Conservation (phyloP, 805 yeast species). For the Yarrowia sp. region DNA sequence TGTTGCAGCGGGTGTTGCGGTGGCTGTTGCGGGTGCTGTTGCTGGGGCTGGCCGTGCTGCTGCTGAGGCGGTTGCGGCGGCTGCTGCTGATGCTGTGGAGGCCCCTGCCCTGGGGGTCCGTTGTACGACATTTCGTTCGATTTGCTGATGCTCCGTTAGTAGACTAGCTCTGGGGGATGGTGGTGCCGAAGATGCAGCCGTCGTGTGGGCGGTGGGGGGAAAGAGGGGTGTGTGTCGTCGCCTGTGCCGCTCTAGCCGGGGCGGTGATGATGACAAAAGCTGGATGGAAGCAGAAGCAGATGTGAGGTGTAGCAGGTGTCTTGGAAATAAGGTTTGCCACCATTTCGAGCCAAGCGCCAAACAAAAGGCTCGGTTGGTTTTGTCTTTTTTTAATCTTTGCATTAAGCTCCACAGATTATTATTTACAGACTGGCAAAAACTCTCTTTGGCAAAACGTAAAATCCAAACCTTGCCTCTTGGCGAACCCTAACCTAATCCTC, state of each 20-base stretch:
- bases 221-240: background rate
- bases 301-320: constrained; percentile 18
- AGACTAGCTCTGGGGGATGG: background rate
- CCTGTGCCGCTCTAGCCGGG: constrained; percentile 23
- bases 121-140: constrained; percentile 1
- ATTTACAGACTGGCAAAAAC: constrained; percentile 3
- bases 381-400: constrained; percentile 5
- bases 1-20: constrained; percentile 3
- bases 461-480: background rate
- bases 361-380: constrained; percentile 16
- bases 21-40: background rate
- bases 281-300: background rate
- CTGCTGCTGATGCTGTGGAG: background rate
- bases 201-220: background rate
- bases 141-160: background rate
- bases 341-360: constrained; percentile 24
- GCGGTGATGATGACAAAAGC: constrained; percentile 24
- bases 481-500: background rate
- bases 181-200: background rate
- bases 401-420: constrained; percentile 14
- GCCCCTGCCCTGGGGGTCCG: constrained; percentile 19
- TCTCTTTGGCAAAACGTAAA: background rate
- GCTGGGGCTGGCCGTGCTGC: constrained; percentile 2
- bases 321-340: background rate
- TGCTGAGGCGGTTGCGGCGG: background rate